Evolutionary conservation across 495 filamentous ascomycete species (phyloP), one percentile per base, ranked within the genome.

Genomic region (Gamarada debralockiae): DNA sequence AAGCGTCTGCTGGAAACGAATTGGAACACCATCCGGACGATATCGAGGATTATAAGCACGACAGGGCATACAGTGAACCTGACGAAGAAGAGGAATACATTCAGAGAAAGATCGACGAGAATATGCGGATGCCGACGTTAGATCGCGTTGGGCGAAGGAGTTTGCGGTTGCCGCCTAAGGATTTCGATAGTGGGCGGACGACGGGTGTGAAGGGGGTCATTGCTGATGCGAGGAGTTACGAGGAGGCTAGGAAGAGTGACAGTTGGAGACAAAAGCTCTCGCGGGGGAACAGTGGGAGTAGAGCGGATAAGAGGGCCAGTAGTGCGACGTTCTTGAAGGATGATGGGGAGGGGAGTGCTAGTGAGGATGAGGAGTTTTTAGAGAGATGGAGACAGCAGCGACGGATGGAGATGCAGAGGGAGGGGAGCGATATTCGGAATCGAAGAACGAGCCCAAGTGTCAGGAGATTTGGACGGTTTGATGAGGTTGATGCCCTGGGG

Each of bases 181-280:
- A 79, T 47, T 92, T 85, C 70, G 83, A 93, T 60, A 80, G 81
- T 56, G 88, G 93, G 61, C 65, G 69, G 42, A 71, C 71, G 20
- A 95, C 95, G n/a, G 93, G 93, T 22, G 95, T 96, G 50, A 97
- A 97, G 73, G 93, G 93, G 58, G 93, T 98, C 67, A 97, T 98
- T 55, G 91, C 95, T 58, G 93, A 98, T 64, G 93, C 93, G 21
- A 81, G 88, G 56, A 84, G 88, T 48, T 97, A 92, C 64, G 91
- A 97, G 69, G 81, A 84, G 48, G 90, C 92, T 3, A 56, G 52
- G 29, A 20, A 47, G 25, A 57, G 15, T 29, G 53, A 55, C 10
- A 51, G 52, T 5, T 50, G 50, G 42, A 45, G 53, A 21, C 38
- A 23, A 5, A 48, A 29, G 31, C 23, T 33, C 18, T 39, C 51